Conservation (phyloP, 2,329 filamentous ascomycete species). For the Scleromitrula shiraiana region DNA sequence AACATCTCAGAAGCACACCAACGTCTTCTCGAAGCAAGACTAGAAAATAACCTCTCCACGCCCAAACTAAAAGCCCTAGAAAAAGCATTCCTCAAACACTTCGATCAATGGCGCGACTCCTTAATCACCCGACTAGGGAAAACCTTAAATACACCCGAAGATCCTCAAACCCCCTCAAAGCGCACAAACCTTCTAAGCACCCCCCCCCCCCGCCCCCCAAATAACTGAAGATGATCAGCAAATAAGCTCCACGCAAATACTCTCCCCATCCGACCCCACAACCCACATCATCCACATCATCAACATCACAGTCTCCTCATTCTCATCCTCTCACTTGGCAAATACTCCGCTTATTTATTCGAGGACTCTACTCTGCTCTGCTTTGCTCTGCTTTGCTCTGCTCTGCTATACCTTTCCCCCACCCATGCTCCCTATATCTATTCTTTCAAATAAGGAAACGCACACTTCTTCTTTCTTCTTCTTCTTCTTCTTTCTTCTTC, state of each 20-base stretch:
- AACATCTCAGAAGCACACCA: constrained; percentile 13
- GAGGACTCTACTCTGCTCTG: too few species aligned
- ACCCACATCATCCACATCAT: too few species aligned
- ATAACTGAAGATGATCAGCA: too few species aligned
- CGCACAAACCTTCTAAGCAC: constrained; percentile 26
- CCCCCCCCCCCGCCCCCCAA: constrained; percentile 20
- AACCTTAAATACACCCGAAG: constrained; percentile 45
- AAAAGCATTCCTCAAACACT: constrained; percentile 55
- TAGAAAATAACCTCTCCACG: constrained; percentile 17
- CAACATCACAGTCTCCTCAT: too few species aligned
- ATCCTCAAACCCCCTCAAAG: constrained; percentile 40
- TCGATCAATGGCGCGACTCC: constrained; percentile 68
- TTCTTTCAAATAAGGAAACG: too few species aligned
- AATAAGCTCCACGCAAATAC: not conserved
- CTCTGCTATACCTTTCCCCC: too few species aligned
- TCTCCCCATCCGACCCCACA: constrained; percentile 58
- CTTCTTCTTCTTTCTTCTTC: too few species aligned
- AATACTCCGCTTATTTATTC: too few species aligned
- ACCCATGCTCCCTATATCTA: too few species aligned
- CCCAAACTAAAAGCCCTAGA: constrained; percentile 32
- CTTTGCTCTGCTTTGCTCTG: too few species aligned
- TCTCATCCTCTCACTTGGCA: too few species aligned
- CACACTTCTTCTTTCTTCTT: too few species aligned
- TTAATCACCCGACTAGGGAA: constrained; percentile 66
- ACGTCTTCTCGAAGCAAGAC: constrained; percentile 17